Evolutionary conservation across 306 rosid species (phyloP), one percentile per base, ranked within the genome.

Genomic region (Vigna mungo): DNA sequence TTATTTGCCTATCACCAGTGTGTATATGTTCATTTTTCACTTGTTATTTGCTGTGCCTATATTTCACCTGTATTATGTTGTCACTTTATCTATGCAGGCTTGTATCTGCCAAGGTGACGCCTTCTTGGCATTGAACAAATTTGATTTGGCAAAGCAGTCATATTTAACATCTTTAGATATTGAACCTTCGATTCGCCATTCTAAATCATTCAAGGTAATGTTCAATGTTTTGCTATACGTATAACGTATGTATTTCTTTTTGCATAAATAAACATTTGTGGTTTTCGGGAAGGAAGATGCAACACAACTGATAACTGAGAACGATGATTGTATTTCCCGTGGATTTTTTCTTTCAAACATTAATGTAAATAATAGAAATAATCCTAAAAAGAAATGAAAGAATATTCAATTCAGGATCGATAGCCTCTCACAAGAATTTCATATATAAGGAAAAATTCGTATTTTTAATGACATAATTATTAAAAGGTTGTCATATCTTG

Each of bases 71-170:
- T 54, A 79, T 75, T 34, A 16, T 59, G 34, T 64, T 54, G 27
- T 55, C 66, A 69, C 25, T 60, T 65, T 76, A 53, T 46, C 13
- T 82, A 71, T 87, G 80, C 92, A 92, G 98, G 97, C 91, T 72
- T 87, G 83, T 86, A 86, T 94, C 62, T 86, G 95, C 76, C 89
- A 83, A 84, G 98, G 98, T 18, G 96, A 92, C 81, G 92, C 89
- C 64, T 85, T 81, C 81, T 78, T 92, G 88, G 88, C 89, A 39
- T 65, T 88, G 87, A 71, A 79, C 51, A 86, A 81, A 55, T 80
- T 85, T 60, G 93, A 90, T 84, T 80, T 75, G 63, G 95, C 98
- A 32, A 89, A 89, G 61, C 89, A 78, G 67, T 86, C 97, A 61
- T 94, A 94, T 80, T 80, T 82, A 74, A 77, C 84, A 71, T 78